Base-by-base conservation (phyloP, 441 rosid species). In the Populus hybrid region DNA sequence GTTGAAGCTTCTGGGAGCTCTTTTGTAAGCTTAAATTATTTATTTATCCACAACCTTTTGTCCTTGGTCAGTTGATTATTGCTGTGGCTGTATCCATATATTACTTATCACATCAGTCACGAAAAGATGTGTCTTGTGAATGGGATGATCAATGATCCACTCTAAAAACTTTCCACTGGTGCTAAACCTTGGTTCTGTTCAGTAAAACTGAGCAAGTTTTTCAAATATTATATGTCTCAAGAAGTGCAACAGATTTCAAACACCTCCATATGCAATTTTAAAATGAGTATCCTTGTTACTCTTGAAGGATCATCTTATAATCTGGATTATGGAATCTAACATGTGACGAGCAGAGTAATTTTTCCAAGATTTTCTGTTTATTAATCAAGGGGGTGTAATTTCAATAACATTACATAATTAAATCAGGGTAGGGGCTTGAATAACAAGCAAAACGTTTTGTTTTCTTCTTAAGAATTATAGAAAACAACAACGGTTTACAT, bases 1-100 rank as follows among this genome's bases (percentile, higher is more conserved):
- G 98, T 97, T 69, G 97, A 97, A 85, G 95, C 93, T 75, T 85
- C 81, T 79, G 89, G 95, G 69, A 92, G 88, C 87, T 91, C 98
- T 78, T 89, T 89, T 84, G 98, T 94, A 89, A 91, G 97, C 81
- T 75, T 76, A 78, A 73, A 67, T 75, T 75, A 71, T 71, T 70
- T 80, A 5, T 36, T 19, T 76, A n/a, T 12, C 16, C 10, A 75
- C n/a, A 24, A 36, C 42, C 3, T 23, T 8, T 5, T 70, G 69
- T 71, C 9, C 70, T 53, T 61, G 71, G 71, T 69, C 42, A 76
- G n/a, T 28, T 23, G 42, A 36, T 42, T 21, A 68, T 64, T 57
- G 12, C 2, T 40, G 30, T 30, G 3, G 34, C 67, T 81, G 38
- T 26, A 34, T 12, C 26, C 28, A 36, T 72, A 71, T 28, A 12